phyloP scores from a whole-genome alignment of 2,329 filamentous ascomycete genomes.

The Trichoderma breve region DNA sequence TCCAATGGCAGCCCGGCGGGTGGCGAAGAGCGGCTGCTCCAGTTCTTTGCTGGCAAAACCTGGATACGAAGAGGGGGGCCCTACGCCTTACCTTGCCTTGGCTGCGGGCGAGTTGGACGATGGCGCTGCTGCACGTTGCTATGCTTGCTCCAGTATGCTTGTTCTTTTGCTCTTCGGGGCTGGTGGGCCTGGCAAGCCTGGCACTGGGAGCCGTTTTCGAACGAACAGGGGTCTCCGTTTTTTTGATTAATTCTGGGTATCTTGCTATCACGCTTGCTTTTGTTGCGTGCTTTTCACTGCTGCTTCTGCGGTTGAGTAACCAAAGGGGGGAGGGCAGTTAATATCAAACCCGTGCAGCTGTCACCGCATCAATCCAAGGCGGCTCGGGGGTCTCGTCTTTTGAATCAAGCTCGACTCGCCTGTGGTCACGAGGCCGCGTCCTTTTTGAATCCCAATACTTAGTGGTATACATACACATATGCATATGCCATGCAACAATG shows the following conservation, averaged over 20 bases:
- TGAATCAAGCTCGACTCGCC: neutral
- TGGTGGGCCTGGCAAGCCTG: neutral
- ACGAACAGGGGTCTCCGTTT: neutral
- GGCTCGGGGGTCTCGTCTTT: neutral
- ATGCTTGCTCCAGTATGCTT: constrained; percentile 15
- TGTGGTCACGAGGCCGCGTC: neutral
- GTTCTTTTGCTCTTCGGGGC: constrained; percentile 10
- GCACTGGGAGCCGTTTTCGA: neutral
- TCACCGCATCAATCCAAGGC: neutral
- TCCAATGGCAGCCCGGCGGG: constrained; percentile 12
- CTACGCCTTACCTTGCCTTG: neutral
- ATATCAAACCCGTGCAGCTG: neutral
- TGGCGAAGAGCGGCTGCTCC: constrained; percentile 9
- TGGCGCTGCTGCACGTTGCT: constrained; percentile 23
- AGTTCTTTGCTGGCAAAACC: constrained; percentile 8
- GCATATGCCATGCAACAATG: neutral
- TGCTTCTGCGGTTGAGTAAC: neutral
- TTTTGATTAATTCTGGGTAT: constrained; percentile 2
- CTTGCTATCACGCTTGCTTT: neutral
- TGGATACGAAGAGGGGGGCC: constrained; percentile 8
- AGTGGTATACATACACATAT: neutral
- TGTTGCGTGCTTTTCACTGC: neutral
- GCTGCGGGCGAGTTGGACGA: constrained; percentile 19
- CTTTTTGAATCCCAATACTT: neutral
- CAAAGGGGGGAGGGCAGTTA: neutral